Evolutionary conservation across 2,329 filamentous ascomycete species (phyloP).

Genomic region (Fusarium veterinarium): DNA sequence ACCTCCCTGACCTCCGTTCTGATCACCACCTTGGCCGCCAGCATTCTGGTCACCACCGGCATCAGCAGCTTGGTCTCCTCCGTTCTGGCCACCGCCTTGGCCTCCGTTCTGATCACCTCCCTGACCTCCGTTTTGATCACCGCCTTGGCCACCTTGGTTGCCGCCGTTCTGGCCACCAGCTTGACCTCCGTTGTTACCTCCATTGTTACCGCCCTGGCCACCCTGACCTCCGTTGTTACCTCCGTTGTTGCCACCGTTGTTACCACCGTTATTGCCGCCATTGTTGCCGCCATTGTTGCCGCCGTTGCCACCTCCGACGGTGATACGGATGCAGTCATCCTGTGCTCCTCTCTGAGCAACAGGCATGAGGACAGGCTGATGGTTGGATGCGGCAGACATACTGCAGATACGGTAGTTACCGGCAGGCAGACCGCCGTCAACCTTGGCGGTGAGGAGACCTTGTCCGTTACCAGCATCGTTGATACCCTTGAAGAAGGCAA

Average conservation of each 20-base stretch:
- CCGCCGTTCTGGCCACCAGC: too few species aligned
- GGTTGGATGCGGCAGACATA: constrained; percentile 72
- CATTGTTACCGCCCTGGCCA: not conserved
- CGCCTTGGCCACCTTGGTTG: too few species aligned
- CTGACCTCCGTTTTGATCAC: too few species aligned
- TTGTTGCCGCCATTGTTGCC: constrained; percentile 32
- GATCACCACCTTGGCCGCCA: not conserved
- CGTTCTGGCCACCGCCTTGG: not conserved
- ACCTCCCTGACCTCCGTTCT: constrained; percentile 4
- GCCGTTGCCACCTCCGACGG: constrained; percentile 54
- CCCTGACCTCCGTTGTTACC: not conserved
- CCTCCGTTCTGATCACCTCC: too few species aligned
- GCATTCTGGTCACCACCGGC: too few species aligned
- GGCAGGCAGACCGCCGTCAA: constrained; percentile 68
- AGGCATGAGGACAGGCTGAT: constrained; percentile 74
- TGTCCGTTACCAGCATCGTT: constrained; percentile 69
- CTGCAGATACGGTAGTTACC: constrained; percentile 75
- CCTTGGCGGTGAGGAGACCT: constrained; percentile 64
- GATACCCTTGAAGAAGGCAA: constrained; percentile 75
- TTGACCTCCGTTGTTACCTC: not conserved
- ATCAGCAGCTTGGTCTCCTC: too few species aligned
- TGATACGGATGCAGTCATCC: constrained; percentile 73
- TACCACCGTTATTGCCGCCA: constrained; percentile 17
- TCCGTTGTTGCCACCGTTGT: constrained; percentile 19
- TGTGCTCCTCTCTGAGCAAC: constrained; percentile 74